Evolutionary conservation across 345 rosid species (phyloP).

Genomic region (Nasturtium officinale): DNA sequence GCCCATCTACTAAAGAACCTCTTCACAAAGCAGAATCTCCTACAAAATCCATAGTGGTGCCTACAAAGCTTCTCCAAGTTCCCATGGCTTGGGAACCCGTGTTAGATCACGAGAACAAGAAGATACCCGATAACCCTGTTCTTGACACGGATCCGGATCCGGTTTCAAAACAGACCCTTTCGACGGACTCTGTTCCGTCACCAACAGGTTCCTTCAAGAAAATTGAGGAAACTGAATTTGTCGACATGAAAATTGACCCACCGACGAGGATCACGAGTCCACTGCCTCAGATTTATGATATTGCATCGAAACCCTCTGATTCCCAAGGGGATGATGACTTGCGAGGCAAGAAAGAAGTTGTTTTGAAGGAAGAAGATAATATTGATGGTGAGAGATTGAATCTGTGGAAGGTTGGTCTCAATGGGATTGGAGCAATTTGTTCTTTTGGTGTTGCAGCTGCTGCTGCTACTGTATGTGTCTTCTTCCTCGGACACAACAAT

Average conservation of each 20-base stretch:
- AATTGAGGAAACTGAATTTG: constrained; percentile 77
- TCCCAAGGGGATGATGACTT: constrained; percentile 10
- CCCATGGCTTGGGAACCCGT: constrained; percentile 62
- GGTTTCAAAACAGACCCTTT: constrained; percentile 46
- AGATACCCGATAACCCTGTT: constrained; percentile 18
- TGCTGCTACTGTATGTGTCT: constrained; percentile 75
- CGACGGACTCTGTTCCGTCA: constrained; percentile 61
- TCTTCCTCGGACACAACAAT: constrained; percentile 65
- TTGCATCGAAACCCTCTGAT: background rate
- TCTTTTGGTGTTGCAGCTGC: constrained; percentile 96
- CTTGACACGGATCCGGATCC: constrained; percentile 23
- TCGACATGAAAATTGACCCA: constrained; percentile 92
- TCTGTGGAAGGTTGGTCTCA: constrained; percentile 79
- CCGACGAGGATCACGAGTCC: constrained; percentile 41
- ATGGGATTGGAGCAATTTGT: constrained; percentile 87
- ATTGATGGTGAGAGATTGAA: constrained; percentile 48
- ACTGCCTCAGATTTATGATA: constrained; percentile 14
- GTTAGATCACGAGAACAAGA: constrained; percentile 31
- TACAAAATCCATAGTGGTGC: constrained; percentile 30
- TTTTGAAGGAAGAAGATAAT: constrained; percentile 9
- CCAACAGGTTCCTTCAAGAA: constrained; percentile 91
- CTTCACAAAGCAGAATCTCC: constrained; percentile 33
- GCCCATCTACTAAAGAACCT: constrained; percentile 49
- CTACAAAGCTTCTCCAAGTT: constrained; percentile 56
- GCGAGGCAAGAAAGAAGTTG: constrained; percentile 6